phyloP scores from a whole-genome alignment of 805 yeast species.

The Clavispora vitiphila region DNA sequence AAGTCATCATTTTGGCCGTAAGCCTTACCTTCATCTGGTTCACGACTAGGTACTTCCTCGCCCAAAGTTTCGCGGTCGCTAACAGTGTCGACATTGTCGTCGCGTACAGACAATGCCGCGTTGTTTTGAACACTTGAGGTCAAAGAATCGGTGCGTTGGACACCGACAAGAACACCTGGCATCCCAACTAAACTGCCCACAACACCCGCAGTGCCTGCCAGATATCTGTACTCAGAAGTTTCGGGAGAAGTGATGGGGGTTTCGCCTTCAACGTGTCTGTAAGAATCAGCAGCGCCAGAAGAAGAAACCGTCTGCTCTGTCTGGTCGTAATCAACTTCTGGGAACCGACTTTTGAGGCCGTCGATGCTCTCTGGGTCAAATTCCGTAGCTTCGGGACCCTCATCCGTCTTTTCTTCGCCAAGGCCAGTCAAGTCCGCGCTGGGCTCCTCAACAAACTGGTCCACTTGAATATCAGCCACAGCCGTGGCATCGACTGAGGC shows the following conservation, averaged over 20 bases:
- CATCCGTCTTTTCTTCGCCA: constrained; percentile 8
- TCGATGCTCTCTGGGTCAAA: constrained; percentile 13
- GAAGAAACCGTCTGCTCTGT: constrained; percentile 33
- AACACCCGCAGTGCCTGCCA: constrained; percentile 26
- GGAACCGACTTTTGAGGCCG: constrained; percentile 22
- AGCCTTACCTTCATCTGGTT: constrained; percentile 4
- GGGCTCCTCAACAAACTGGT: constrained; percentile 25
- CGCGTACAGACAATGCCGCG: constrained; percentile 86
- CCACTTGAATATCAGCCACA: constrained; percentile 16
- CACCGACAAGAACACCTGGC: constrained; percentile 41
- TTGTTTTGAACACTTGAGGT: constrained; percentile 91
- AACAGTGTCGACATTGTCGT: constrained; percentile 47
- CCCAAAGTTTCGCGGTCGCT: constrained; percentile 40
- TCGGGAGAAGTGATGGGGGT: constrained; percentile 48
- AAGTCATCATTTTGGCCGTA: constrained; percentile 18
- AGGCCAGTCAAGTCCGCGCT: constrained; percentile 25
- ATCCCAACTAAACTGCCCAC: constrained; percentile 39
- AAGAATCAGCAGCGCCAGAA: constrained; percentile 26
- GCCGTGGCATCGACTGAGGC: neutral
- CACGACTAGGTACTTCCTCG: constrained; percentile 3
- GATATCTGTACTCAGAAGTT: constrained; percentile 45
- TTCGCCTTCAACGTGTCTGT: constrained; percentile 26
- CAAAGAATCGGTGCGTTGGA: constrained; percentile 68
- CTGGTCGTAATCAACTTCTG: constrained; percentile 20
- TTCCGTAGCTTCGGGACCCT: neutral